Percentiles rank a stretch among this genome's conserved stretches.
Conservation (phyloP, 2,329 filamentous ascomycete species). For the Colletotrichum australisinense region DNA sequence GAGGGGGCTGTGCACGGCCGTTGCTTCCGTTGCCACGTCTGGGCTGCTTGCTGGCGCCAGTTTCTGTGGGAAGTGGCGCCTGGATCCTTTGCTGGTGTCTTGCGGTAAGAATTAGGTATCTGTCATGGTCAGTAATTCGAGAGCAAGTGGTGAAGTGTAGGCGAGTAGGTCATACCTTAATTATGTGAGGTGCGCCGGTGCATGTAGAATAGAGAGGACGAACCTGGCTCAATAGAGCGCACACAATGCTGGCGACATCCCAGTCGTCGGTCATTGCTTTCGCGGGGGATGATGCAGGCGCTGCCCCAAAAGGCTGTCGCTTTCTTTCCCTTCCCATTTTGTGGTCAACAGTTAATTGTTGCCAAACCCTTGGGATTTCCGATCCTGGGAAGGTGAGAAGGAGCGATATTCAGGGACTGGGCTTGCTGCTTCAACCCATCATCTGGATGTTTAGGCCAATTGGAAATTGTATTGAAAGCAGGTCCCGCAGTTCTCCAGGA, state of each 20-base stretch:
- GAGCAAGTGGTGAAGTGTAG: neutral
- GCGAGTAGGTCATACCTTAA: neutral
- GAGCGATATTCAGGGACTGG: neutral
- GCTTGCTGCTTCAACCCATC: neutral
- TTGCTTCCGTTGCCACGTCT: slow-evolving; percentile 23
- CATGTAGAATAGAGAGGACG: neutral
- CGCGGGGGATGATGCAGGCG: neutral
- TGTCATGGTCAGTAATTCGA: neutral
- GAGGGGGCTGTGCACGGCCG: slow-evolving; percentile 28
- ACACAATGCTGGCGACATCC: neutral
- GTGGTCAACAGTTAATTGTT: neutral
- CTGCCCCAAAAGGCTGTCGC: neutral
- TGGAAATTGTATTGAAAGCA: neutral
- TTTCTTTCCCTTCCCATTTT: neutral
- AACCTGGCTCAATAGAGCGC: neutral
- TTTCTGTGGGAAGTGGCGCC: slow-evolving; percentile 3
- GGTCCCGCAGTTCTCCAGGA: slow-evolving; percentile 3
- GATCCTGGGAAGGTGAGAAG: neutral
- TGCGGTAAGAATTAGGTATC: neutral
- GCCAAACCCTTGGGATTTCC: neutral
- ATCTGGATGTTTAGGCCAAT: neutral
- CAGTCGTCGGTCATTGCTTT: neutral
- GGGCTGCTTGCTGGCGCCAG: slow-evolving; percentile 4
- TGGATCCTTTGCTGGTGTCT: neutral
- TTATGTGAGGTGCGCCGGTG: too few relatives aligned